Conservation (phyloP, 768 basidiomycete species). For the Leccinellum luteum region DNA sequence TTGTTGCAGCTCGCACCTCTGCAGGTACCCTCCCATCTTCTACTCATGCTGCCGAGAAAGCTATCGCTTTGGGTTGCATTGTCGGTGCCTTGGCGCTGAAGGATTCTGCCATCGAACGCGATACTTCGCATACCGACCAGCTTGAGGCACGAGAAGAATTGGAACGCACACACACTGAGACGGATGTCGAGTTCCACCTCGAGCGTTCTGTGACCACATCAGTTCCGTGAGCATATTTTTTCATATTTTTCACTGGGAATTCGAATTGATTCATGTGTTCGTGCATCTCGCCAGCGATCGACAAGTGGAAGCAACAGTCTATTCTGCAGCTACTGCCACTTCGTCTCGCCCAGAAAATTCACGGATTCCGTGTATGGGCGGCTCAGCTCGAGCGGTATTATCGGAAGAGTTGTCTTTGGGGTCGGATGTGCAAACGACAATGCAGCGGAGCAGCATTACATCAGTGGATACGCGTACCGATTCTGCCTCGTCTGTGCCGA, state of each 20-base stretch:
- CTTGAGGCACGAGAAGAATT: not conserved
- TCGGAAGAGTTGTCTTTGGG: not conserved
- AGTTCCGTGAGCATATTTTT: not conserved
- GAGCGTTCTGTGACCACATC: not conserved
- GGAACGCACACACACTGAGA: not conserved
- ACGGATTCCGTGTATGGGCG: not conserved
- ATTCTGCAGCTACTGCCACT: not conserved
- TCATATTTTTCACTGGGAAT: not conserved
- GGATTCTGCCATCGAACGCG: not conserved
- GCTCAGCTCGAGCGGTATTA: not conserved
- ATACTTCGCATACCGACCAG: not conserved
- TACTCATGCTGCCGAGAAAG: not conserved
- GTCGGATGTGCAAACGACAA: not conserved
- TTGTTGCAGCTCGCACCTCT: not conserved
- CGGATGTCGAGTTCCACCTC: not conserved
- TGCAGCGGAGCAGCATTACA: not conserved
- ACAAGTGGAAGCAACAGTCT: no score
- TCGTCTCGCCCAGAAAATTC: not conserved
- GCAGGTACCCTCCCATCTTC: not conserved
- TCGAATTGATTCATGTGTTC: not conserved
- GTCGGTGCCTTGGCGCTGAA: not conserved
- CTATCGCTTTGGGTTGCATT: not conserved
- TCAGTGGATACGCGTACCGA: not conserved
- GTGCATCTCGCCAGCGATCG: not conserved
- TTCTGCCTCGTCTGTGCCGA: not conserved